Conservation (phyloP, 2,329 filamentous ascomycete species). For the Talaromyces verruculosus region DNA sequence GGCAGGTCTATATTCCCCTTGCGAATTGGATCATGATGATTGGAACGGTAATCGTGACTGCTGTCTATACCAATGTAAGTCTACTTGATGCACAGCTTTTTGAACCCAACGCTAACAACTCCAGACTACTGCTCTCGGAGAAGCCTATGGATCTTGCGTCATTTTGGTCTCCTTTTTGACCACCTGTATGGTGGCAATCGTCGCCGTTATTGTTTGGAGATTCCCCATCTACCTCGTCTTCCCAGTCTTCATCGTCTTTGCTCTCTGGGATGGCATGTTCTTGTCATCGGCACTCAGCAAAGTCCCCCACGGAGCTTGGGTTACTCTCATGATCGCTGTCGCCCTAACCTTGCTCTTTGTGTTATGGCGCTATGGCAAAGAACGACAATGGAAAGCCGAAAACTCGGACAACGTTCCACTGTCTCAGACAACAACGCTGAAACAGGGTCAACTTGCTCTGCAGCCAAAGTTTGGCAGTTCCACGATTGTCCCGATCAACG, state of each 20-base stretch:
- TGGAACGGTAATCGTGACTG: constrained; percentile 71
- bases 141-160: constrained; percentile 77
- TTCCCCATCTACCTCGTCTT: constrained; percentile 61
- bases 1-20: constrained; percentile 73
- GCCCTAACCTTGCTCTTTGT: constrained; percentile 66
- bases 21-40: constrained; percentile 77
- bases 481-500: constrained; percentile 53
- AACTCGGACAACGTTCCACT: constrained; percentile 57
- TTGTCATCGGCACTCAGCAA: constrained; percentile 70
- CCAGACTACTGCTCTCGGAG: constrained; percentile 65
- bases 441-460: constrained; percentile 34
- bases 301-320: constrained; percentile 75
- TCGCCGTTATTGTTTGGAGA: constrained; percentile 71
- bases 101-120: not conserved
- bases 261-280: constrained; percentile 67
- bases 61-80: constrained; percentile 64
- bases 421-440: constrained; percentile 34
- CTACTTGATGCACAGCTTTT: not conserved
- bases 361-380: constrained; percentile 77
- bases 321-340: constrained; percentile 65
- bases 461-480: constrained; percentile 36
- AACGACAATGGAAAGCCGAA: constrained; percentile 73
- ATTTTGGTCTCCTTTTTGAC: constrained; percentile 78
- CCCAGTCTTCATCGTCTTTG: constrained; percentile 63
- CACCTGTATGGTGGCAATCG: constrained; percentile 70